Evolutionary conservation across 495 filamentous ascomycete genomes (phyloP), one percentile per base, ranked within the genome.

Genomic region (Penicillium cosmopolitanum): DNA sequence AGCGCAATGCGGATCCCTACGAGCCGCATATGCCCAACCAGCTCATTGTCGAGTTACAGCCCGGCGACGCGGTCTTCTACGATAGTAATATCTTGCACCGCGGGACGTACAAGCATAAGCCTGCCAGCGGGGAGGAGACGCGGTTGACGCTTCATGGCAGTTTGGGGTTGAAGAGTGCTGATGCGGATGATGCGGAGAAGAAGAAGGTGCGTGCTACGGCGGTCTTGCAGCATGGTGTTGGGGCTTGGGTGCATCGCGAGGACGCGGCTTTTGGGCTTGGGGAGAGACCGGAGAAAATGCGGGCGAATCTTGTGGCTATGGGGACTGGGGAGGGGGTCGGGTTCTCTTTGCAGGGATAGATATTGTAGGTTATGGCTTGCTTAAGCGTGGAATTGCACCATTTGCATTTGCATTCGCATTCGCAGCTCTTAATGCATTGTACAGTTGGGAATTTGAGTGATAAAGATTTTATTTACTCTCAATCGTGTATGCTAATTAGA

Each of bases 1-100:
- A 94, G 79, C 72, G 89, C 2, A 73, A 60, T 8, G 88, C 87
- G 8, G 83, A 73, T 21, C 83, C 85, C 0, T 86, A 82, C 57
- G 88, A 84, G 62, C 57, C 67, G 0, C 54, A 72, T 0, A 58
- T 94, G 67, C 85, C 86, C 12, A 85, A 78, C 3, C 83, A 89
- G 75, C 60, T 86, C 28, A 72, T 82, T 16, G 91, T 94, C 31
- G 57, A 72, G 68, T 67, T 93, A 61, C 72, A 84, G 63, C 77
- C 89, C 0, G 91, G 91, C 0, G 91, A 94, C 70, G 80, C 87
- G 8, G 88, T 89, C 36, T 96, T 96, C 66, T 94, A 96, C 68
- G 84, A 96, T 73, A 93, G 91, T 60, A 93, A 96, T 74, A 94
- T 96, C 53, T 59, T 94, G 68, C 91, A 96, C 56, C 80, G 91